phyloP scores from a whole-genome alignment of 2,329 filamentous ascomycete genomes.

The Colletotrichum spaethianum region DNA sequence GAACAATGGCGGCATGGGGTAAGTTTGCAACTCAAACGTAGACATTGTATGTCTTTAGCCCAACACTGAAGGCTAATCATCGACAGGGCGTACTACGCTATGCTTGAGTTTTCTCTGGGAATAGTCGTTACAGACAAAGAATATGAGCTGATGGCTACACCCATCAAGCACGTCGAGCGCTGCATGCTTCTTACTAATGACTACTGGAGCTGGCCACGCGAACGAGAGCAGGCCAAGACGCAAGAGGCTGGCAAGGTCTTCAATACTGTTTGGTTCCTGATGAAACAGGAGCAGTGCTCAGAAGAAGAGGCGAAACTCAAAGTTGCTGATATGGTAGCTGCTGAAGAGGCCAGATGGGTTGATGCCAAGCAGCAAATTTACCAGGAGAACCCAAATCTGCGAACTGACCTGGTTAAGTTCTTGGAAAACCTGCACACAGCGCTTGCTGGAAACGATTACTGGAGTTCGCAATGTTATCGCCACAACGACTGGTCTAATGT shows the following conservation, averaged over 20 bases:
- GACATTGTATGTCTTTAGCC: background rate
- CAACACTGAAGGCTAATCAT: background rate
- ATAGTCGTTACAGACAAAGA: background rate
- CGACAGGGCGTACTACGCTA: background rate
- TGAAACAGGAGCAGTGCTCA: background rate
- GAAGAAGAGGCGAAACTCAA: background rate
- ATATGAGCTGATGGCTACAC: background rate
- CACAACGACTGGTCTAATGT: background rate
- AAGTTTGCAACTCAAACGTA: background rate
- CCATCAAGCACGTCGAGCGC: slow-evolving; percentile 4
- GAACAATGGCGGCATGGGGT: slow-evolving; percentile 4
- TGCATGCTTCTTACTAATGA: slow-evolving; percentile 9
- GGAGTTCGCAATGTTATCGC: background rate
- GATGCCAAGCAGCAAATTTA: background rate
- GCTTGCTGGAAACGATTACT: background rate
- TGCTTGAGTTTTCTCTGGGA: slow-evolving; percentile 1
- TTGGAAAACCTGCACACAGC: background rate
- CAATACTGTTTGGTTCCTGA: slow-evolving; percentile 1
- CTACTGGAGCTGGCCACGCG: slow-evolving; percentile 3
- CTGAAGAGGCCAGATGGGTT: background rate
- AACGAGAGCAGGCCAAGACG: background rate
- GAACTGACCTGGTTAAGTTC: background rate
- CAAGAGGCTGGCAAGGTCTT: background rate
- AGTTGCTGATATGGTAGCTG: background rate
- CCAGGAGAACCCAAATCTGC: background rate